A percentile compares a stretch with the other conserved stretches of the same genome.
phyloP scores from a whole-genome alignment of 129 eudicot species.

The Deinandra increscens region DNA sequence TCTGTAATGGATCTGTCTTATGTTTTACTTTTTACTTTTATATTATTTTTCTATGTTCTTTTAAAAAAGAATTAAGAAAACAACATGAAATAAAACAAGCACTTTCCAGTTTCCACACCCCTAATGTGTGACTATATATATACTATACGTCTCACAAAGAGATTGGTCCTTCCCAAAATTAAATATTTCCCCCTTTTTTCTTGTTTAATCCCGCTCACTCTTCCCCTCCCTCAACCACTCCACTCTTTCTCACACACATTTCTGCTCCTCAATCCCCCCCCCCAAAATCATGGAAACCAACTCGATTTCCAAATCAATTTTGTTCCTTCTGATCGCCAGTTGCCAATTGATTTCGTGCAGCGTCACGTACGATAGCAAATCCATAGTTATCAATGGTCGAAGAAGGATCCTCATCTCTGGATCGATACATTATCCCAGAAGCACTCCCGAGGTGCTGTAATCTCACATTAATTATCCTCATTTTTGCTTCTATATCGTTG shows the following conservation, averaged over 20 bases:
- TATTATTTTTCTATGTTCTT: too few relatives aligned
- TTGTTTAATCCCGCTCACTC: slow-evolving; percentile 29
- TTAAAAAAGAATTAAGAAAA: background rate
- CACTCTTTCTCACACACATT: slow-evolving; percentile 16
- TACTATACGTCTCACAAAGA: slow-evolving; percentile 25
- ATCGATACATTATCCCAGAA: slow-evolving; percentile 92
- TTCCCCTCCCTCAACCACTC: slow-evolving; percentile 39
- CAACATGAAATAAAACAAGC: slow-evolving; percentile 1
- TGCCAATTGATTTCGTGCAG: slow-evolving; percentile 44
- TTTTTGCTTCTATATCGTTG: slow-evolving; percentile 3
- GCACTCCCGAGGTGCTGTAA: slow-evolving; percentile 80
- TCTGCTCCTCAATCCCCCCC: slow-evolving; percentile 13
- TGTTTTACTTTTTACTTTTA: too few relatives aligned
- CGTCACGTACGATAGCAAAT: slow-evolving; percentile 78
- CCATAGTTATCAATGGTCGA: slow-evolving; percentile 78
- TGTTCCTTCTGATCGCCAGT: slow-evolving; percentile 36
- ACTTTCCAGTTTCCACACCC: slow-evolving; percentile 13
- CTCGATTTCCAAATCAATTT: slow-evolving; percentile 38
- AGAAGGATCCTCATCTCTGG: slow-evolving; percentile 87
- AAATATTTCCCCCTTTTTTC: slow-evolving; percentile 19
- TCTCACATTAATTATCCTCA: background rate
- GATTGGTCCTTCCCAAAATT: slow-evolving; percentile 13
- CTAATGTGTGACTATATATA: slow-evolving; percentile 32
- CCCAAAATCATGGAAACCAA: slow-evolving; percentile 39
- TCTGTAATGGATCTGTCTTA: too few relatives aligned